phyloP scores from a whole-genome alignment of 2,329 filamentous ascomycete species.

The Fonsecaea pugnacius region DNA sequence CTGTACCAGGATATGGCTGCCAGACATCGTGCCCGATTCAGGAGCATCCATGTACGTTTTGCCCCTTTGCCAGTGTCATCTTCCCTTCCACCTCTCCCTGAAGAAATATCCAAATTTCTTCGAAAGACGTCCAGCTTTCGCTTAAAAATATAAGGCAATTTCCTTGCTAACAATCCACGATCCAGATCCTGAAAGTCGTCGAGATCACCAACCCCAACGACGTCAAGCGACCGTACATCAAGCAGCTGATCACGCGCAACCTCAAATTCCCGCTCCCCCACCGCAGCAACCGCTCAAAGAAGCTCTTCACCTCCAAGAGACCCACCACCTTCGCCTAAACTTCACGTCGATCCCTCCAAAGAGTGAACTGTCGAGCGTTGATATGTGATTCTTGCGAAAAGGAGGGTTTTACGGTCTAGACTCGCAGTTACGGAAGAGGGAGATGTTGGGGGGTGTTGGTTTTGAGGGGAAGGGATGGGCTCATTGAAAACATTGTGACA shows the following conservation, averaged over 20 bases:
- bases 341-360: slow-evolving; percentile 42
- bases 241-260: slow-evolving; percentile 92
- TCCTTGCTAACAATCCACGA: neutral
- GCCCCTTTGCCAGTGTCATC: neutral
- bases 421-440: neutral
- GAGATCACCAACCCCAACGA: slow-evolving; percentile 94
- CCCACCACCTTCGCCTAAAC: slow-evolving; percentile 95
- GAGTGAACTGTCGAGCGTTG: neutral
- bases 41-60: slow-evolving; percentile 90
- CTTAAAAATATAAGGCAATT: neutral
- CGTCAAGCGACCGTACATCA: slow-evolving; percentile 98
- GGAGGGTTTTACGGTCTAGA: neutral
- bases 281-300: slow-evolving; percentile 84
- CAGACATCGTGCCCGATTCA: slow-evolving; percentile 96
- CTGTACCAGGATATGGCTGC: slow-evolving; percentile 99
- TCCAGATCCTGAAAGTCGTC: slow-evolving; percentile 94
- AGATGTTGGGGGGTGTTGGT: neutral
- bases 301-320: slow-evolving; percentile 90
- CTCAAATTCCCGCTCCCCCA: slow-evolving; percentile 99
- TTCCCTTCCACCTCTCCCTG: no score
- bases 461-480: neutral
- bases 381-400: neutral
- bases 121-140: neutral
- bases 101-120: neutral
- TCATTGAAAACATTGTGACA: neutral